A percentile compares a stretch with the other conserved stretches of the same genome.
phyloP scores from a whole-genome alignment of 2,329 filamentous ascomycete genomes.

The Orbilia blumenaviensis region DNA sequence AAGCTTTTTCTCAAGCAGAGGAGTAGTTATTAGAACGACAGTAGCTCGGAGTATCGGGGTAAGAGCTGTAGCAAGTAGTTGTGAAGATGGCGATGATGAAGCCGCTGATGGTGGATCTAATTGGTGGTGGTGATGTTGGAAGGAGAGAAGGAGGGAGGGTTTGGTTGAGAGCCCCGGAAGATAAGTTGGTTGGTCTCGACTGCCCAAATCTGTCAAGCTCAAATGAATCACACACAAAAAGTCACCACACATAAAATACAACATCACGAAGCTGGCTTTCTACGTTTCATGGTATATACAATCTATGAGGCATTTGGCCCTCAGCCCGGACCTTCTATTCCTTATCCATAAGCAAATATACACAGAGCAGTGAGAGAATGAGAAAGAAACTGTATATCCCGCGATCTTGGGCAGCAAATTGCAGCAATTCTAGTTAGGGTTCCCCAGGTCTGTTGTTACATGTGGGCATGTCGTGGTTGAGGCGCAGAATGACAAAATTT shows the following conservation, averaged over 20 bases:
- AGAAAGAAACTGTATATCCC: not conserved
- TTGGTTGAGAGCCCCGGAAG: not conserved
- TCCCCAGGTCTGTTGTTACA: not conserved
- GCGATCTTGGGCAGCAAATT: not conserved
- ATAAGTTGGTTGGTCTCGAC: not conserved
- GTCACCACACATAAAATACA: constrained; percentile 17
- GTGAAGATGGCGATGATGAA: not conserved
- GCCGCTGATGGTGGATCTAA: not conserved
- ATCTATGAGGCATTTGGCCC: constrained; percentile 9
- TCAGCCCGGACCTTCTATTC: constrained; percentile 1
- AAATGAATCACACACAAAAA: constrained; percentile 10
- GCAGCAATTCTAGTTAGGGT: not conserved
- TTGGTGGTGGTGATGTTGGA: not conserved
- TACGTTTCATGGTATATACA: not conserved
- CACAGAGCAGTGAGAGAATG: not conserved
- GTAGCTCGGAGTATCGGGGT: not conserved
- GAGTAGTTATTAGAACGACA: not conserved
- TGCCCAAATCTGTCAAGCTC: not conserved
- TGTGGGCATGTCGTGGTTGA: constrained; percentile 34
- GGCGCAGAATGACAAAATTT: constrained; percentile 52
- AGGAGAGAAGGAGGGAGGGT: not conserved
- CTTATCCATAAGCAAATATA: not conserved
- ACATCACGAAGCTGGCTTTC: not conserved
- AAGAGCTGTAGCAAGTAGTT: not conserved
- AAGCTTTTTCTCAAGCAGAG: not conserved